Evolutionary conservation across 352 stramenopile species (phyloP), one percentile per base, ranked within the genome.

Genomic region (Globisporangium paddicum): DNA sequence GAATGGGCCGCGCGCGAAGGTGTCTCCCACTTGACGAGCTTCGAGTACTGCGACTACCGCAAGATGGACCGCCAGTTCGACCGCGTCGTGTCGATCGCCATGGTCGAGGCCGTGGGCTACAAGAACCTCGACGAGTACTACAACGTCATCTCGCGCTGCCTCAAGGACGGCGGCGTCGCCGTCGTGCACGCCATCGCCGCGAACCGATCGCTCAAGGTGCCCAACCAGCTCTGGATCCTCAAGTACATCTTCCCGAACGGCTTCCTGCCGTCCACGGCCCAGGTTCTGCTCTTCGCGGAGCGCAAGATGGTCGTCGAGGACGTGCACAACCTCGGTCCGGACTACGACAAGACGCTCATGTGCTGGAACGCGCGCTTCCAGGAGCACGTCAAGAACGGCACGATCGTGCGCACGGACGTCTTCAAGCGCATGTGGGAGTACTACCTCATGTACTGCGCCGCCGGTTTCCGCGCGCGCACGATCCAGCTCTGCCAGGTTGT

Each of bases 161-260:
- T 96, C 44, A 94, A 93, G 77, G 75, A 91, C 25, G 72, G 66
- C 45, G 87, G 87, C 18, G 69, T 90, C 32, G 71, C 85, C 28
- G 47, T 95, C 41, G 76, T 96, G 56, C 86, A 96, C 73, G 86
- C 83, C 42, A 92, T 94, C 46, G 79, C 81, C 19, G 79, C 89
- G 37, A 90, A 90, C 69, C 80, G 85, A 50, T 95, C 81, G 60
- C 85, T 88, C 58, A 87, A 93, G 77, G 85, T 87, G 40, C 76
- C 79, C 30, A 82, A 78, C 64, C 86, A 90, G 72, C 74, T 86
- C 64, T 96, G 89, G 79, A 90, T 96, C 62, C 79, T 93, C 61
- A 93, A 92, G 72, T 95, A 93, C 79, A 96, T 96, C 71, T 96
- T 96, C 69, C 87, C 87, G 23, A 94, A 94, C 55, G 87, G 87